Evolutionary conservation across 2,329 filamentous ascomycete species (phyloP), one percentile per base, ranked within the genome.

Genomic region (Fusarium kyushuense): DNA sequence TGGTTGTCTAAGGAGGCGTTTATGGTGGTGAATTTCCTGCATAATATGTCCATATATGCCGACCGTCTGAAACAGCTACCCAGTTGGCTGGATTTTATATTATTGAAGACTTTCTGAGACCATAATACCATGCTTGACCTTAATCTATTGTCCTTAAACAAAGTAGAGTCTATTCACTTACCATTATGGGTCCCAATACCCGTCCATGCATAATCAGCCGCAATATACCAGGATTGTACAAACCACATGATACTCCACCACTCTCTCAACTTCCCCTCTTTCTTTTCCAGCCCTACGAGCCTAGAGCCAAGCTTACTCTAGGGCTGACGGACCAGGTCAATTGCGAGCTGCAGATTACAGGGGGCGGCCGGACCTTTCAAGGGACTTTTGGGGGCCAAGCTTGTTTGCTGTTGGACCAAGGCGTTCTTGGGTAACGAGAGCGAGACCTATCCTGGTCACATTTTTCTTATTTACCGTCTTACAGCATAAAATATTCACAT

Each of bases 201-300:
- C 48, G 27, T 52, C 6, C 32, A 55, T 56, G 64, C 54, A 63
- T 54, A 21, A 35, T 64, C 65, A 68, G 59, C 65, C 65, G 64
- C 59, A 36, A 21, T 23, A 35, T 23, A 45, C 47, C 21, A 32
- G 48, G 61, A 35, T 58, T 51, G 33, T 36, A 27, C 36, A 17
- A 56, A 62, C 35, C 33, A 47, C 41, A 32, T 33, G 30, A 35
- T 19, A 36, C 36, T 57, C 51, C 58, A 51, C 41, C 40, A 21
- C n/a, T 17, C 35, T n/a, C n/a, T 38, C 12, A 14, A 8, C 1
- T 23, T 6, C 45, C 42, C 38, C 38, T 29, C 41, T 48, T 27
- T 40, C 47, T 51, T 3, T 40, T n/a, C 62, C 64, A 67, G 64
- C 64, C 64, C 64, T 67, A 67, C 53, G 49, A 55, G 55, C 36